phyloP scores from a whole-genome alignment of 2,329 filamentous ascomycete genomes.

The Colletotrichum sp. region DNA sequence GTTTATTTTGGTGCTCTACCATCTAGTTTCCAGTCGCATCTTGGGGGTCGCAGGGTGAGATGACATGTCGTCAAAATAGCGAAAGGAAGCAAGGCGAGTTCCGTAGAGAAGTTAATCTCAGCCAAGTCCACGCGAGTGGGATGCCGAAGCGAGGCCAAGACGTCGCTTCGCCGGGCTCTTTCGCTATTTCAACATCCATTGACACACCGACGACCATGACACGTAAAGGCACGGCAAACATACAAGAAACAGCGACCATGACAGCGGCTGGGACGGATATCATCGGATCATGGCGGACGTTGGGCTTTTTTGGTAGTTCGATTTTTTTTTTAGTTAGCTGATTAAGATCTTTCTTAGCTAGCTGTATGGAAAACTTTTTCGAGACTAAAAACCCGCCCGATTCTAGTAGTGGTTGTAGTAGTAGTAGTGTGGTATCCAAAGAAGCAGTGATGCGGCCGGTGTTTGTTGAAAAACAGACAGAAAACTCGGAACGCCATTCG shows the following conservation, averaged over 20 bases:
- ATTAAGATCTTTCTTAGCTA: not conserved
- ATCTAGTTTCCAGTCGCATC: no score
- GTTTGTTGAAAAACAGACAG: not conserved
- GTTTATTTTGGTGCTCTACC: not conserved
- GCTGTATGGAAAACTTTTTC: not conserved
- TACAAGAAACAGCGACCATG: not conserved
- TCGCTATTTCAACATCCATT: not conserved
- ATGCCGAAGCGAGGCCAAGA: not conserved
- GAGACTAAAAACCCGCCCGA: not conserved
- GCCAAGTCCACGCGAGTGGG: not conserved
- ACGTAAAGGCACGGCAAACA: no score
- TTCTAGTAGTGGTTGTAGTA: not conserved
- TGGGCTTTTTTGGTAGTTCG: not conserved
- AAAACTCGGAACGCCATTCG: not conserved
- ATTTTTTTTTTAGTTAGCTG: not conserved
- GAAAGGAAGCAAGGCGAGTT: not conserved
- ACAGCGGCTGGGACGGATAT: not conserved
- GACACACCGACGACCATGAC: no score
- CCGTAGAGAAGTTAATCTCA: no score
- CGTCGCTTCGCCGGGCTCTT: not conserved
- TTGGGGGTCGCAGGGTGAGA: not conserved
- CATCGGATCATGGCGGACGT: not conserved
- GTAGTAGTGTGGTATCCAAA: not conserved
- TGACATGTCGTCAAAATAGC: not conserved
- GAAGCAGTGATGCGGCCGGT: conserved; percentile 2